Evolutionary conservation across 164 flowering plant species (phyloP).

Genomic region (Magnolia kwangsiensis): DNA sequence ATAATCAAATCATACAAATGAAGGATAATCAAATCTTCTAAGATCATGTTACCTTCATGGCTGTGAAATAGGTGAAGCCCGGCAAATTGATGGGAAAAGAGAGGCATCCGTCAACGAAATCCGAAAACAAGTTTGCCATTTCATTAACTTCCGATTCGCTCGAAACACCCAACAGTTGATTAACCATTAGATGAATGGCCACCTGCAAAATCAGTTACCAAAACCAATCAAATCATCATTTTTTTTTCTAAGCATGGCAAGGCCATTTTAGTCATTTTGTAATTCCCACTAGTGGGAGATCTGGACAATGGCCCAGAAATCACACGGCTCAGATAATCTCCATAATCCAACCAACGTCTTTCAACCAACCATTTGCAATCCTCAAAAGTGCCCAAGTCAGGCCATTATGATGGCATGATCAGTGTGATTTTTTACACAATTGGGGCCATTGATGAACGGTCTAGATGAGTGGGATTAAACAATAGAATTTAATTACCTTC

Average conservation of each 20-base stretch:
- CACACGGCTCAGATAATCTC: neutral
- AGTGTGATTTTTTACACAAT: no score
- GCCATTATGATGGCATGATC: neutral
- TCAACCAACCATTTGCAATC: neutral
- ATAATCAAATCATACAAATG: no score
- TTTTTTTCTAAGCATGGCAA: no score
- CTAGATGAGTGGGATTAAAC: no score
- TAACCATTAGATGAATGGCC: conserved; percentile 82
- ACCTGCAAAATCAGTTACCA: conserved; percentile 31
- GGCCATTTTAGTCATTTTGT: no score
- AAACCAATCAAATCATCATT: no score
- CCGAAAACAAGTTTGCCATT: conserved; percentile 67
- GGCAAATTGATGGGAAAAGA: conserved; percentile 79
- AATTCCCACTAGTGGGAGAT: no score
- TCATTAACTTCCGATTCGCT: conserved; percentile 65
- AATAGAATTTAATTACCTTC: conserved; percentile 41
- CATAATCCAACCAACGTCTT: neutral
- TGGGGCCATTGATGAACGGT: no score
- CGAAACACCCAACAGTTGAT: conserved; percentile 68
- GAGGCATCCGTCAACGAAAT: conserved; percentile 83
- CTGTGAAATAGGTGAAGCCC: conserved; percentile 67
- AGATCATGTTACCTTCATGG: conserved; percentile 60
- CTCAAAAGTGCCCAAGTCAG: neutral
- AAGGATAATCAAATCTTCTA: no score
- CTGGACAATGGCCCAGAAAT: neutral